phyloP scores from a whole-genome alignment of 2,329 filamentous ascomycete genomes.

The Grosmannia penicillata region DNA sequence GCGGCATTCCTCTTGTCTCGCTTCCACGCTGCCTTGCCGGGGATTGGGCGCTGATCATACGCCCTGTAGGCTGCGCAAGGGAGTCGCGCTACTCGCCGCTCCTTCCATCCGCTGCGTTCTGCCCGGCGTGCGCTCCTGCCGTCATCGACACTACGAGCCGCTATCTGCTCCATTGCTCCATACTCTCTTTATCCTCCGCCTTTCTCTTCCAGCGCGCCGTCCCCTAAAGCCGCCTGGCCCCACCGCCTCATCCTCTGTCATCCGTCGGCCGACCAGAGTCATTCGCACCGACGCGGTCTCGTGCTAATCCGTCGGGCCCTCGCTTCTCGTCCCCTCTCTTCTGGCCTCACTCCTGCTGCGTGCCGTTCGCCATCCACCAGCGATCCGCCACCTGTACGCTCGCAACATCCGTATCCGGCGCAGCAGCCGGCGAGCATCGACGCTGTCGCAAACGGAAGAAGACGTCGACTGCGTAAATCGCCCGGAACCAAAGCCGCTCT shows the following conservation, averaged over 20 bases:
- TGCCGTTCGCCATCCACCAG: not conserved
- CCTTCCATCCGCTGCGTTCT: no score
- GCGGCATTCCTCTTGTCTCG: no score
- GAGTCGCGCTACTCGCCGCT: no score
- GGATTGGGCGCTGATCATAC: no score
- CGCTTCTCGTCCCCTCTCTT: not conserved
- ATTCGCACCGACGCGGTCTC: slow-evolving; percentile 1
- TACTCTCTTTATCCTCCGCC: not conserved
- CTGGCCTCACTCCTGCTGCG: not conserved
- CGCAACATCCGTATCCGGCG: not conserved
- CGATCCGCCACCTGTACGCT: no score
- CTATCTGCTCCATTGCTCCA: not conserved
- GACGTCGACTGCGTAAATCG: not conserved
- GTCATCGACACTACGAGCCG: no score
- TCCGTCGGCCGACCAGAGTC: slow-evolving; percentile 1
- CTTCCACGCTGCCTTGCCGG: no score
- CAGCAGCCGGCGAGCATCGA: not conserved
- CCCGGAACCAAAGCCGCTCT: no score
- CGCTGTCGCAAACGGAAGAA: not conserved
- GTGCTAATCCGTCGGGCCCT: not conserved
- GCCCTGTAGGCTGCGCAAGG: no score
- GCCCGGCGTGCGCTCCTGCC: not conserved
- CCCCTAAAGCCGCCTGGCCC: not conserved
- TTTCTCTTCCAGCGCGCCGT: no score
- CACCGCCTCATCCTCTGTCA: slow-evolving; percentile 4